Base-by-base conservation (phyloP, 2,329 filamentous ascomycete species). In the Curvularia sp. region DNA sequence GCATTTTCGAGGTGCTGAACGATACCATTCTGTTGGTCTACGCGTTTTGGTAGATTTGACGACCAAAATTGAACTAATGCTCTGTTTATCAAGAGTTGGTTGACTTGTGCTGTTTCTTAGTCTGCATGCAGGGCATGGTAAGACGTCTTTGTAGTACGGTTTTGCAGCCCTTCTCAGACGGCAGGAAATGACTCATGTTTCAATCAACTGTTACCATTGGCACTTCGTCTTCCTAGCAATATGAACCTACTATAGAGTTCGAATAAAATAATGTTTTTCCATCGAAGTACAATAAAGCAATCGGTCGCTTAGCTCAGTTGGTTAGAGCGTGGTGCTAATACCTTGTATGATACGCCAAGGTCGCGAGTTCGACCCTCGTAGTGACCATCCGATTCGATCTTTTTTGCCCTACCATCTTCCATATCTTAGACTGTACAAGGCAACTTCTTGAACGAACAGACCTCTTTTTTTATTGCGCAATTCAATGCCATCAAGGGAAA, bases 301-400 rank as follows among this genome's bases (percentile, higher is more conserved):
- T 19, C 39, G 49, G 51, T 54, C 51, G 51, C 51, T 54, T 54
- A 54, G 53, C 53, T 55, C 53, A 55, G 53, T 55, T 55, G 53
- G 53, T 55, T 55, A 55, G 53, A 55, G 53, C 53, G 53, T 55
- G 53, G 53, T 55, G 53, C 53, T 55, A 55, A 55, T 55, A 55
- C 19, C 7, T 32, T 12, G 18, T 43, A 28, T 25, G 49, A 43
- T 32, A 55, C 53, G 53, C 53, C 53, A 55, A 55, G 53, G 53
- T 55, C 53, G 53, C 45, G 53, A 49, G 53, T 55, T 55, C 53
- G 53, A 55, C 53, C 45, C 53, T 49, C 53, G 46, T 55, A 55
- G 53, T 55, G 53, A 55, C 53, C 53, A 55, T 21, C 19, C 32
- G 43, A 51, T 21, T 12, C 6, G 10, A n/a, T 45, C 7, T 27